Conservation (phyloP, 345 rosid species). For the Populus simonii region DNA sequence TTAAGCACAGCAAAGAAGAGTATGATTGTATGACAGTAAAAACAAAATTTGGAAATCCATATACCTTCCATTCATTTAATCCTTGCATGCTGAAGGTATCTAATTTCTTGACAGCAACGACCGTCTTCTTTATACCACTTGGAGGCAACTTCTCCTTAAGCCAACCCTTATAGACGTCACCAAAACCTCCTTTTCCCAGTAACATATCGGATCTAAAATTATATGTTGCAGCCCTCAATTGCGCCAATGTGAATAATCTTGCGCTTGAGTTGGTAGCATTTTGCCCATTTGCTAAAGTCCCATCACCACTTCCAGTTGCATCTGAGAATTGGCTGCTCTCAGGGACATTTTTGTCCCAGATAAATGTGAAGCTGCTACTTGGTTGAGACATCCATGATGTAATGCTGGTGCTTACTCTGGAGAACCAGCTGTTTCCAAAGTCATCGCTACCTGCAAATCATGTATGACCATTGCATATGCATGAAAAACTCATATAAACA, state of each 20-base stretch:
- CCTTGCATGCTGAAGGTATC: constrained; percentile 18
- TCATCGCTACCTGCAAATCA: constrained; percentile 6
- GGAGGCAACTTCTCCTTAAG: constrained; percentile 15
- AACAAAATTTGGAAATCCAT: neutral
- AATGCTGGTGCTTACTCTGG: constrained; percentile 12
- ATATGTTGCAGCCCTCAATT: constrained; percentile 16
- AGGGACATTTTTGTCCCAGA: constrained; percentile 1
- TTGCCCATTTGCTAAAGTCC: neutral
- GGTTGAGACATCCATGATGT: constrained; percentile 9
- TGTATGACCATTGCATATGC: neutral
- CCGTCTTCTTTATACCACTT: neutral
- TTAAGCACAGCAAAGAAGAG: neutral
- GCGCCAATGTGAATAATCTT: constrained; percentile 16
- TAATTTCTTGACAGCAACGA: constrained; percentile 17
- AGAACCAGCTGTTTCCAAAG: neutral
- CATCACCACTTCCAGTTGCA: neutral
- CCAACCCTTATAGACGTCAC: constrained; percentile 13
- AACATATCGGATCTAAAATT: constrained; percentile 10
- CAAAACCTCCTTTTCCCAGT: constrained; percentile 24
- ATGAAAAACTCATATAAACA: neutral
- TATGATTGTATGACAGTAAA: neutral
- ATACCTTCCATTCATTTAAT: constrained; percentile 12
- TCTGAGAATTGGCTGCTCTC: constrained; percentile 9
- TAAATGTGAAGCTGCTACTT: constrained; percentile 5
- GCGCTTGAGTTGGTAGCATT: neutral